Percentiles rank a stretch among this genome's conserved stretches.
phyloP scores from a whole-genome alignment of 2,329 filamentous ascomycete species.

The Penicillium sp. region DNA sequence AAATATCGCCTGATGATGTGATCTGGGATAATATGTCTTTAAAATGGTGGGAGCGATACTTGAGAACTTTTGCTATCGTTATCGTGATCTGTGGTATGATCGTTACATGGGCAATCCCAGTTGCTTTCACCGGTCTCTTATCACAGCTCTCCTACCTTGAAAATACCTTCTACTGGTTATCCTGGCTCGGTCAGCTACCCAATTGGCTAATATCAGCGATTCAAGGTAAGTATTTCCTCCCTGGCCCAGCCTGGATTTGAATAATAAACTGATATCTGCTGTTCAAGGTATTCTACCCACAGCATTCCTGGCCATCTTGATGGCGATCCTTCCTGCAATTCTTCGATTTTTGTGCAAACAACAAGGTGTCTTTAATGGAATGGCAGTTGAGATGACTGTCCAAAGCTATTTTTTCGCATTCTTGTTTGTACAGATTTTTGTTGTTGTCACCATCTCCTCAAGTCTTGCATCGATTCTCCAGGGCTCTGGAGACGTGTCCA shows the following conservation, averaged over 20 bases:
- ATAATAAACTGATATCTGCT: slow-evolving; percentile 38
- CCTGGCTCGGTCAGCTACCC: slow-evolving; percentile 70
- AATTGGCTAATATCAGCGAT: slow-evolving; percentile 57
- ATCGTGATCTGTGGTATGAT: slow-evolving; percentile 73
- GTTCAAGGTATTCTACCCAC: slow-evolving; percentile 88
- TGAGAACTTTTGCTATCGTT: slow-evolving; percentile 70
- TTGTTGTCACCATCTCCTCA: slow-evolving; percentile 85
- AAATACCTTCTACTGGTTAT: slow-evolving; percentile 67
- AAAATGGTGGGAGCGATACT: slow-evolving; percentile 88
- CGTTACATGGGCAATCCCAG: slow-evolving; percentile 86
- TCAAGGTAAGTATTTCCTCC: not conserved
- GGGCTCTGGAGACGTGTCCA: slow-evolving; percentile 68
- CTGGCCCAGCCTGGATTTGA: not conserved
- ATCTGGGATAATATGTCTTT: slow-evolving; percentile 98
- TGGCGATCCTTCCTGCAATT: slow-evolving; percentile 77
- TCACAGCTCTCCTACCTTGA: slow-evolving; percentile 77
- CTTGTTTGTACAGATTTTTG: slow-evolving; percentile 90
- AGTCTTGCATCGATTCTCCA: slow-evolving; percentile 70
- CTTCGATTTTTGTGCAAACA: slow-evolving; percentile 72
- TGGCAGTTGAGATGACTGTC: slow-evolving; percentile 77
- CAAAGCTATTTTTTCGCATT: slow-evolving; percentile 94
- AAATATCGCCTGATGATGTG: slow-evolving; percentile 90
- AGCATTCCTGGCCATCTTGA: slow-evolving; percentile 72
- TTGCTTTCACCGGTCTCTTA: slow-evolving; percentile 82
- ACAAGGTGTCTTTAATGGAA: slow-evolving; percentile 81